Evolutionary conservation across 441 rosid genomes (phyloP).

Genomic region (Gossypium schwendimanii): DNA sequence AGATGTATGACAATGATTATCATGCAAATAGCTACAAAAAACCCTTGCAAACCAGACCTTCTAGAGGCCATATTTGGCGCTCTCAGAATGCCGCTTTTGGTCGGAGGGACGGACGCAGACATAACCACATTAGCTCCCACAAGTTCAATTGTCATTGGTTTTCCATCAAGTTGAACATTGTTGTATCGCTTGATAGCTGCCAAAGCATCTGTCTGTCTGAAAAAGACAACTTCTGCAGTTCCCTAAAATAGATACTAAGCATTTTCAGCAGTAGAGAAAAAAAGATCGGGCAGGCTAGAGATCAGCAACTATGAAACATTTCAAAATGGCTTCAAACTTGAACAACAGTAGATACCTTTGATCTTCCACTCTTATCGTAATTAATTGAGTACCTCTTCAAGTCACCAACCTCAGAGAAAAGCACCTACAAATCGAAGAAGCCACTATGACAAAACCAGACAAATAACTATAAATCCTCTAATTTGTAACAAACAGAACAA

Average conservation of each 20-base stretch:
- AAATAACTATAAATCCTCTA: neutral
- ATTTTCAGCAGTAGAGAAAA: neutral
- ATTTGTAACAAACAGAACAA: neutral
- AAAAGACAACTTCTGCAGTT: conserved; percentile 33
- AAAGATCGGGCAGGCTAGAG: neutral
- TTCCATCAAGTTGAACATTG: conserved; percentile 36
- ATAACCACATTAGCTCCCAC: conserved; percentile 24
- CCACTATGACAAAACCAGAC: neutral
- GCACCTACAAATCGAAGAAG: conserved; percentile 21
- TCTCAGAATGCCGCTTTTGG: conserved; percentile 11
- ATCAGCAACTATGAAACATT: neutral
- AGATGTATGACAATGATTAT: neutral
- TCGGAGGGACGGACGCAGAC: conserved; percentile 11
- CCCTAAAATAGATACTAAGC: conserved; percentile 20
- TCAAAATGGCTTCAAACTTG: neutral
- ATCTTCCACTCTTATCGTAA: conserved; percentile 35
- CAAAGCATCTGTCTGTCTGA: conserved; percentile 25
- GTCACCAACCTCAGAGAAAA: conserved; percentile 35
- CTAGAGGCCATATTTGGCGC: neutral
- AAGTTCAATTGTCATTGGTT: conserved; percentile 34
- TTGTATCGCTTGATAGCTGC: conserved; percentile 37
- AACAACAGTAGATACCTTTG: conserved; percentile 25
- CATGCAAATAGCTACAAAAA: neutral
- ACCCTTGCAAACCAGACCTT: conserved; percentile 14
- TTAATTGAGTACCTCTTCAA: conserved; percentile 26